Base-by-base conservation (phyloP, 2,329 filamentous ascomycete genomes). In the Verruconis gallopava region DNA sequence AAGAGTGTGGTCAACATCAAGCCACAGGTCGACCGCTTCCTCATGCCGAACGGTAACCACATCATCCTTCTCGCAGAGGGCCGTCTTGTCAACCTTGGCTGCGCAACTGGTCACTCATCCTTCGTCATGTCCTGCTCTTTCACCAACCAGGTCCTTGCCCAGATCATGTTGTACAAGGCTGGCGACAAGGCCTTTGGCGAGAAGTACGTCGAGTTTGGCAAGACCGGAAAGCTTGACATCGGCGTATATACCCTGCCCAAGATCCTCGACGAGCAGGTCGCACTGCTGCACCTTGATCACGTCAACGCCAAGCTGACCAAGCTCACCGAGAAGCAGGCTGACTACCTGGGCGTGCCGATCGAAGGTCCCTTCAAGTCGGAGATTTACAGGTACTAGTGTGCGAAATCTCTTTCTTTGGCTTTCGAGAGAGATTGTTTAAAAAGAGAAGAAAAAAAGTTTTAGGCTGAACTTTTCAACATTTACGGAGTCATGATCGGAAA, bases 81-180 rank as follows among this genome's bases (percentile, higher is more conserved):
- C 56, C 89, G 91, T 74, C 83, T 98, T 52, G 91, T 98, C 72
- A 98, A 98, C 81, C 76, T 98, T 56, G 91, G 91, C 68, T 98
- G 91, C 69, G 91, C 91, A 63, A 98, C 91, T 51, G 91, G 91
- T 55, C 91, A 98, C 82, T 94, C 88, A 54, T 96, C 89, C 41
- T 98, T 98, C 69, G 91, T 98, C 75, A 96, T 98, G 91, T 95
- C 88, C 57, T 98, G 91, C 82, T 96, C 89, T 51, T 98, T 98
- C 82, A 93, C 88, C 77, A 98, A 98, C 82, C 91, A 98, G 77
- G 91, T 96, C 58, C 85, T 98, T 65, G 91, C 91, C 54, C 91
- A 98, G 75, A 96, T 98, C 72, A 81, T 93, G 73, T 73, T 98
- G 60, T 98, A 69, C 83, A 96, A 96, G 82, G 81, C 79, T 58